Evolutionary conservation across 140 eudicot species (phyloP), one percentile per base, ranked within the genome.

Genomic region (Cichorium intybus): DNA sequence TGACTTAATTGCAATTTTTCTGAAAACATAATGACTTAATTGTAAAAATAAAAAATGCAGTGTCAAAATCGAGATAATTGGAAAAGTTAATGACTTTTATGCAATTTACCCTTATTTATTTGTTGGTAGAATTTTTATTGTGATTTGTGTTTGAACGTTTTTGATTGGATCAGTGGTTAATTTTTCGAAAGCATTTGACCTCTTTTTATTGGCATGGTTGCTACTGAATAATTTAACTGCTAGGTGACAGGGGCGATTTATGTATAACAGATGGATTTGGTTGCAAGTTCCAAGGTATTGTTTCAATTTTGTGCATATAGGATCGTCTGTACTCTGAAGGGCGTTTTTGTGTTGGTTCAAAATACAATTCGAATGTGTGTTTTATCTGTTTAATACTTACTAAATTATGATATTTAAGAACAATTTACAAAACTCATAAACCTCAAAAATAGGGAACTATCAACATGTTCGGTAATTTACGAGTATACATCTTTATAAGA

Each of bases 231-330:
- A 35, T 51, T 66, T 28, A 21, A 35, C 26, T 66, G 71, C 17
- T 24, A 56, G 10, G 51, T n/a, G 50, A 23, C 22, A 20, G 28
- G 15, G 57, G 34, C 60, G 24, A 9, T 24, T 41, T 14, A 27
- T 35, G 56, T 41, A 27, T 72, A 24, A 45, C 45, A 64, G 78
- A 91, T 91, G 97, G 96, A 91, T 86, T 71, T 82, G 79, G 88
- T 73, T 37, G 47, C 95, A 35, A 85, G 85, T 55, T 85, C 87
- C 78, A 91, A 91, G 97, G 97, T 87, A 72, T 26, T 46, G 63
- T 56, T 55, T 34, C 16, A n/a, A 43, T 61, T 60, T 39, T 52
- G 11, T 9, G 48, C 31, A 10, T 57, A 21, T 58, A 23, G n/a
- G 48, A 14, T 57, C 29, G 8, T 46, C 60, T 47, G n/a, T n/a